Evolutionary conservation across 1,284 basidiomycete species (phyloP).

Genomic region (Leccinum cinnamomeum): DNA sequence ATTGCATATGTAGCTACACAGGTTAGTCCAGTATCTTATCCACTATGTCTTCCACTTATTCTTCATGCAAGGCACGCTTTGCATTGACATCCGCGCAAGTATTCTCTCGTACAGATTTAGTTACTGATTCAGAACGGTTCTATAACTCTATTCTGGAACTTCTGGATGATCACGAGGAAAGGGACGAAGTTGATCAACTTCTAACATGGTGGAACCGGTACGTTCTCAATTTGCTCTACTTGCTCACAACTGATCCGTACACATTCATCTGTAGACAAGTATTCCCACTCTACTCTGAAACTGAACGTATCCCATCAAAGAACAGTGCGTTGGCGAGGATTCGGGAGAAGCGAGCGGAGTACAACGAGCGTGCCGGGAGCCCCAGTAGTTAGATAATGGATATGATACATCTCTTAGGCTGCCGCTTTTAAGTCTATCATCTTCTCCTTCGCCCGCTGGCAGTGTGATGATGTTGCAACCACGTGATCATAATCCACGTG

Average conservation of each 20-base stretch:
- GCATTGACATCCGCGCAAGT: neutral
- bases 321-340: neutral
- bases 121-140: neutral
- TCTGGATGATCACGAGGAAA: neutral
- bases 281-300: neutral
- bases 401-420: neutral
- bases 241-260: neutral
- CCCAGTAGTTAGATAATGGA: neutral
- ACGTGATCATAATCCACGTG: too few species aligned
- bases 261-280: neutral
- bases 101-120: neutral
- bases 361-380: neutral
- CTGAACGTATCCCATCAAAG: neutral
- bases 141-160: neutral
- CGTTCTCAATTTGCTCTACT: neutral
- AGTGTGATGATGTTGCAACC: too few species aligned
- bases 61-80: neutral
- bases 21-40: neutral
- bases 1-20: neutral
- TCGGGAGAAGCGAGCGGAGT: neutral
- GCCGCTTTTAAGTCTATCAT: too few species aligned
- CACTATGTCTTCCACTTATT: neutral
- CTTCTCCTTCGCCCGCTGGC: too few species aligned
- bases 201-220: neutral
- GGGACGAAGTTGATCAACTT: neutral